These are phyloP conservation scores for Pythium scleroteichum DNA, from an alignment of 352 stramenopile genomes.

Conservation along the genomic window DNA sequence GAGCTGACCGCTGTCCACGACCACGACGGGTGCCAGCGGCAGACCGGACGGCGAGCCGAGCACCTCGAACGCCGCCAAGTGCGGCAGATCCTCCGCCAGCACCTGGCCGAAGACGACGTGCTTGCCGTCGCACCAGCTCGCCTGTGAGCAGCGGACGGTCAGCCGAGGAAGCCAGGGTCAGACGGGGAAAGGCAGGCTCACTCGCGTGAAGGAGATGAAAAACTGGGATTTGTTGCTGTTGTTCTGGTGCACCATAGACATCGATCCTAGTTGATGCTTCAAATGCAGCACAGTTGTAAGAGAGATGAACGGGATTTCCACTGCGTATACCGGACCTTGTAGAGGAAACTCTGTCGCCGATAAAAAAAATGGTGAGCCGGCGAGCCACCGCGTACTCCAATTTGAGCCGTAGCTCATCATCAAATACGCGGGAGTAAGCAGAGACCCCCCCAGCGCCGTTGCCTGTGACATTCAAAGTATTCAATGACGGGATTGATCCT, in stretches of 20 bases:
- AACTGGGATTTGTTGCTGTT: constrained; percentile 99
- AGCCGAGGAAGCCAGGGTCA: not conserved
- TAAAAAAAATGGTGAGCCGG: not conserved
- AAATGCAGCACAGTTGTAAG: not conserved
- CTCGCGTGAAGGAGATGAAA: constrained; percentile 95
- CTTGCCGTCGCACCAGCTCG: constrained; percentile 95
- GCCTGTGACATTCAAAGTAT: constrained; percentile 36
- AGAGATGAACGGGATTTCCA: not conserved
- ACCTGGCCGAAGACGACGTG: constrained; percentile 99
- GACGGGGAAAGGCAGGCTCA: constrained; percentile 17
- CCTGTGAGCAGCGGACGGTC: constrained; percentile 36
- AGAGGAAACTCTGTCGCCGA: constrained; percentile 93
- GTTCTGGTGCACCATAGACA: constrained; percentile 98
- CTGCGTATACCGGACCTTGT: constrained; percentile 40
- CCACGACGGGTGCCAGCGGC: constrained; percentile 46
- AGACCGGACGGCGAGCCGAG: constrained; percentile 51
- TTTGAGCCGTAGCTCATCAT: constrained; percentile 88
- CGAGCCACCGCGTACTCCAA: too few relatives aligned
- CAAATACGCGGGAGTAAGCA: constrained; percentile 94
- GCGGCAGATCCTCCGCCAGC: constrained; percentile 61
- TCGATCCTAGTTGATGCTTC: constrained; percentile 89
- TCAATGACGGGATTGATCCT: not conserved
- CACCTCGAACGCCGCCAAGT: constrained; percentile 47
- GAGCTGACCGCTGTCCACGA: constrained; percentile 64
- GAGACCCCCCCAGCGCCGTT: constrained; percentile 93